Conservation (phyloP, 2,329 filamentous ascomycete genomes). For the Talaromyces albobiverticillius region DNA sequence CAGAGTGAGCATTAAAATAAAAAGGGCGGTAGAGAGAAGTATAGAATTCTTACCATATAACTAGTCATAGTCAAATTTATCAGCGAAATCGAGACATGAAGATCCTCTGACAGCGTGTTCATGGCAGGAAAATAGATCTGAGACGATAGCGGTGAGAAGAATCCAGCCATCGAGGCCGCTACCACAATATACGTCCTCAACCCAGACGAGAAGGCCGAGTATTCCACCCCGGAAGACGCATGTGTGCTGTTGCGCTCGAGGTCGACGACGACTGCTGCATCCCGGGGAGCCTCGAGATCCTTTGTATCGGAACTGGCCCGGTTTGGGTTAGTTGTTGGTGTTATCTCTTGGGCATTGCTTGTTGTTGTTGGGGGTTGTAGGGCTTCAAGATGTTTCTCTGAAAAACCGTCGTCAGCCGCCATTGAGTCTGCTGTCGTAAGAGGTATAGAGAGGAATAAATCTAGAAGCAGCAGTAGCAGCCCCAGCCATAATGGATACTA, state of each 20-base stretch:
- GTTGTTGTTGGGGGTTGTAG: not conserved
- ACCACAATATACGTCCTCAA: constrained; percentile 22
- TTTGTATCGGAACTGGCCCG: not conserved
- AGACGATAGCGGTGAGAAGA: constrained; percentile 46
- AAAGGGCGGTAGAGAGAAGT: constrained; percentile 19
- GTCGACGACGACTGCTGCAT: not conserved
- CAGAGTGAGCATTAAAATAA: too few species aligned
- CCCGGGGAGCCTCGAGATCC: not conserved
- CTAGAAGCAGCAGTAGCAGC: too few species aligned
- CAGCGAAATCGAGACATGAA: constrained; percentile 36
- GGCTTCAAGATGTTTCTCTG: not conserved
- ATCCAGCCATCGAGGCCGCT: constrained; percentile 19
- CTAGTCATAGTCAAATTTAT: constrained; percentile 47
- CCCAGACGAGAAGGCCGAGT: constrained; percentile 20
- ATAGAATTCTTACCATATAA: constrained; percentile 48
- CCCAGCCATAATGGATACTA: too few species aligned
- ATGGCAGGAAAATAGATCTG: constrained; percentile 50
- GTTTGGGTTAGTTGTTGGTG: too few species aligned
- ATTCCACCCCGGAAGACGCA: constrained; percentile 14
- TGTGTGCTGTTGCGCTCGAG: constrained; percentile 9
- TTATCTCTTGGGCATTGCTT: not conserved
- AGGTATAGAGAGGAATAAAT: not conserved
- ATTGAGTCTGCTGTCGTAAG: not conserved
- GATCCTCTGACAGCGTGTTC: constrained; percentile 38
- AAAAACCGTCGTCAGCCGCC: not conserved